Base-by-base conservation (phyloP, 2,329 filamentous ascomycete genomes). In the Zopfia rhizophila region DNA sequence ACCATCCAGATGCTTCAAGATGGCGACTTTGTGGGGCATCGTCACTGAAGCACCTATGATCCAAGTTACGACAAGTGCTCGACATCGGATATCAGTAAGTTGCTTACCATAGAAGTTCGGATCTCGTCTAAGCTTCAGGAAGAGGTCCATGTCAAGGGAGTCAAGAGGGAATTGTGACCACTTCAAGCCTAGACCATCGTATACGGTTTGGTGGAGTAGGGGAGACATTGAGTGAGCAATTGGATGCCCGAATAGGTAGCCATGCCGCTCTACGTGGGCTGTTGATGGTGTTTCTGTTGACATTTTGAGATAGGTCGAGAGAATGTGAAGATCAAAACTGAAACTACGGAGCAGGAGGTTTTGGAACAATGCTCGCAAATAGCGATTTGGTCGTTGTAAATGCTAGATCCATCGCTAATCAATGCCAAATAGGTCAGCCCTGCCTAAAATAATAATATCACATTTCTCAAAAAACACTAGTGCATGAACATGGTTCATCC, bases 11-110 rank as follows among this genome's bases (percentile, higher is more conserved):
- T 90, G 79, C 0, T 83, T 78, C 48, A 92, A 82, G 65, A 93
- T 90, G 58, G 84, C 79, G 18, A 93, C 83, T 71, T 94, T 93
- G 77, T 90, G 86, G 0, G 90, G 90, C 89, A 93, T 94, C 14
- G 89, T 93, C 25, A 93, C 85, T 3, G 87, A 84, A 16, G 86
- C 83, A 42, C 87, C 86, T 82, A 53, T 7, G 16, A 6, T 37
- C 16, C 13, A 5, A 25, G 24, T 8, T 35, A 33, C 21, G 28
- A 18, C 24, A n/a, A 5, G 17, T 6, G 16, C 6, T 33, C 28
- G 14, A 21, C 30, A 8, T 19, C n/a, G 14, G 23, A 23, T 39
- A n/a, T 12, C 7, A 23, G 18, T 11, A 37, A 8, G 33, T 37
- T 7, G 53, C 74, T 29, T 72, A 81, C 85, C 86, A 61, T 85